Conservation (phyloP, 2,329 filamentous ascomycete genomes). For the Pseudopyrenochaeta lycopersici region DNA sequence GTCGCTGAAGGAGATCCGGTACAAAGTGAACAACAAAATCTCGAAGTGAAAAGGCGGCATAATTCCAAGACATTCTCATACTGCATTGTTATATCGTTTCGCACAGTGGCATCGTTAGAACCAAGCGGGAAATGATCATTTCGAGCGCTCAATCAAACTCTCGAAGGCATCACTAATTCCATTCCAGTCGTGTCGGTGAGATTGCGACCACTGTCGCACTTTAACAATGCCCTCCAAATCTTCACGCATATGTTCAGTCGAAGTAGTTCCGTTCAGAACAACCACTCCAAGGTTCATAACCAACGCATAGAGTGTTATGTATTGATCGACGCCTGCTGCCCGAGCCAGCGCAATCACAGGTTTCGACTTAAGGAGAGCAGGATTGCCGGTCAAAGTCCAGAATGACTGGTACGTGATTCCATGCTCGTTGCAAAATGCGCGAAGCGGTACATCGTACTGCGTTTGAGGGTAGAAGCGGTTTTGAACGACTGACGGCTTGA, state of each 20-base stretch:
- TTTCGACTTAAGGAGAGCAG: constrained; percentile 56
- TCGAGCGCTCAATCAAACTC: background rate
- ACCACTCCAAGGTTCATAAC: constrained; percentile 62
- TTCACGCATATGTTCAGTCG: constrained; percentile 59
- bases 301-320: constrained; percentile 65
- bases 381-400: constrained; percentile 70
- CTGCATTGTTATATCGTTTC: no score
- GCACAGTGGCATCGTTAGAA: background rate
- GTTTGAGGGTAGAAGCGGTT: constrained; percentile 75
- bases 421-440: constrained; percentile 63
- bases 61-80: no score
- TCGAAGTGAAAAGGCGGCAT: no score
- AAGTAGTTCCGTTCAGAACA: constrained; percentile 67
- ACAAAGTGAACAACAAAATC: no score
- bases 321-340: constrained; percentile 51
- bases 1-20: no score
- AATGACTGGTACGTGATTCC: constrained; percentile 67
- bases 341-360: constrained; percentile 62
- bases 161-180: constrained; percentile 37
- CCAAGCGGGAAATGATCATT: background rate
- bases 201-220: constrained; percentile 55
- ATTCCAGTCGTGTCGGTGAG: constrained; percentile 61
- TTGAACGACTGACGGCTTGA: constrained; percentile 73
- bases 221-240: constrained; percentile 58
- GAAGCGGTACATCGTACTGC: constrained; percentile 67